Percentiles rank a stretch among this genome's conserved stretches.
phyloP scores from a whole-genome alignment of 2,329 filamentous ascomycete species.

The Akanthomyces uredinophilus region DNA sequence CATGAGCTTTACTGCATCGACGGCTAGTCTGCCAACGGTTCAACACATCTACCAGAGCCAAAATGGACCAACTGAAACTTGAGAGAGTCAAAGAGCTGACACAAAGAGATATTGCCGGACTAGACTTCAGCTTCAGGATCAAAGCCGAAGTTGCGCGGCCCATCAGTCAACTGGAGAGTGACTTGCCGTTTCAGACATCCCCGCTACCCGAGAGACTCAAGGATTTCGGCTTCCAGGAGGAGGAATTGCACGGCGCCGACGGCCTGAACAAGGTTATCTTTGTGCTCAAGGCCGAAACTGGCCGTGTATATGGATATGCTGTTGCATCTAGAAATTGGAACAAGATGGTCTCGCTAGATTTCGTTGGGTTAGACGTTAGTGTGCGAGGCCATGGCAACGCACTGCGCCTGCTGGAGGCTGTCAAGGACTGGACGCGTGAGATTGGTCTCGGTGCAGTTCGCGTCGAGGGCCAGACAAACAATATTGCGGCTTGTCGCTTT shows the following conservation, averaged over 20 bases:
- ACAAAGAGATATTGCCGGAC: constrained; percentile 11
- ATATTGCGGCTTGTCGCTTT: constrained; percentile 17
- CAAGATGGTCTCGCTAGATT: constrained; percentile 18
- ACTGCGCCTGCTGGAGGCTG: constrained; percentile 12
- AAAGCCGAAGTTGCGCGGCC: constrained; percentile 15
- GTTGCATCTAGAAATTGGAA: constrained; percentile 18
- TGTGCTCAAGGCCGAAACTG: neutral
- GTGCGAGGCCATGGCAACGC: constrained; percentile 16
- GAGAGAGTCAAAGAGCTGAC: constrained; percentile 13
- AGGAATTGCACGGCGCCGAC: constrained; percentile 4
- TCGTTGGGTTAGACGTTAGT: constrained; percentile 16
- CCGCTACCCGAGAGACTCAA: constrained; percentile 2
- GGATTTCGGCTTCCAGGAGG: constrained; percentile 13
- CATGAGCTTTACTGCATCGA: too few species aligned
- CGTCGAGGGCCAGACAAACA: constrained; percentile 18
- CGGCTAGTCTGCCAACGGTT: neutral
- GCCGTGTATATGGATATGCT: constrained; percentile 14
- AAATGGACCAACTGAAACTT: constrained; percentile 2
- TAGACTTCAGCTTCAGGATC: constrained; percentile 18
- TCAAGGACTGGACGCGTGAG: constrained; percentile 17
- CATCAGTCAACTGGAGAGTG: constrained; percentile 13
- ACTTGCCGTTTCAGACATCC: constrained; percentile 9
- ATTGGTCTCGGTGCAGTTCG: constrained; percentile 15
- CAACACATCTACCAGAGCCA: neutral
- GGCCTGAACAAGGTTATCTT: constrained; percentile 6